Conservation (phyloP, 768 basidiomycete species). For the Artomyces pyxidatus region DNA sequence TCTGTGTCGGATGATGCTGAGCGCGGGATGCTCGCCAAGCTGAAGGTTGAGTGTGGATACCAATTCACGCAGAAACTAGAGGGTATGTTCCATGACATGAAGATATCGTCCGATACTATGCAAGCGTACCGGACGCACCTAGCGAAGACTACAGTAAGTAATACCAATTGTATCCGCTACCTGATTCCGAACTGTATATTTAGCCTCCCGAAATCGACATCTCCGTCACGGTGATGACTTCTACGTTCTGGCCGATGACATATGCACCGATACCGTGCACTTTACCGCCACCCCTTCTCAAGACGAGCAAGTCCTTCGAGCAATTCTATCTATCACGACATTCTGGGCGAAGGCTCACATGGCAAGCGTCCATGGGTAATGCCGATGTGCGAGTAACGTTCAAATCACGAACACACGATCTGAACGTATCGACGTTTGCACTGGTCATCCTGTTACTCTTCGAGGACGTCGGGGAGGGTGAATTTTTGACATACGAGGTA, state of each 20-base stretch:
- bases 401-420: slow-evolving; percentile 71
- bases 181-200: neutral
- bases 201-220: slow-evolving; percentile 75
- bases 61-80: slow-evolving; percentile 98
- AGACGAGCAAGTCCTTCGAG: slow-evolving; percentile 71
- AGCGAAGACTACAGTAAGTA: slow-evolving; percentile 52
- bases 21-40: slow-evolving; percentile 91
- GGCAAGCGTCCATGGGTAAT: slow-evolving; percentile 85
- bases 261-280: slow-evolving; percentile 56
- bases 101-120: slow-evolving; percentile 76
- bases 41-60: slow-evolving; percentile 93
- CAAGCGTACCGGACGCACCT: slow-evolving; percentile 60
- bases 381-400: slow-evolving; percentile 84
- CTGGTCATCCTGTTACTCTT: slow-evolving; percentile 85
- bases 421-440: slow-evolving; percentile 89
- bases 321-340: slow-evolving; percentile 85
- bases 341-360: slow-evolving; percentile 82
- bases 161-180: neutral
- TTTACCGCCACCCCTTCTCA: slow-evolving; percentile 56
- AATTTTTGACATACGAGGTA: slow-evolving; percentile 72
- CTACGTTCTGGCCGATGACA: slow-evolving; percentile 92
- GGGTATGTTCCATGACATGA: slow-evolving; percentile 99
- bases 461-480: slow-evolving; percentile 57
- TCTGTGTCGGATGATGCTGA: slow-evolving; percentile 98
- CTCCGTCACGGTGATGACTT: slow-evolving; percentile 88